phyloP scores from a whole-genome alignment of 2,329 filamentous ascomycete genomes.

The Fusarium xyrophilum region DNA sequence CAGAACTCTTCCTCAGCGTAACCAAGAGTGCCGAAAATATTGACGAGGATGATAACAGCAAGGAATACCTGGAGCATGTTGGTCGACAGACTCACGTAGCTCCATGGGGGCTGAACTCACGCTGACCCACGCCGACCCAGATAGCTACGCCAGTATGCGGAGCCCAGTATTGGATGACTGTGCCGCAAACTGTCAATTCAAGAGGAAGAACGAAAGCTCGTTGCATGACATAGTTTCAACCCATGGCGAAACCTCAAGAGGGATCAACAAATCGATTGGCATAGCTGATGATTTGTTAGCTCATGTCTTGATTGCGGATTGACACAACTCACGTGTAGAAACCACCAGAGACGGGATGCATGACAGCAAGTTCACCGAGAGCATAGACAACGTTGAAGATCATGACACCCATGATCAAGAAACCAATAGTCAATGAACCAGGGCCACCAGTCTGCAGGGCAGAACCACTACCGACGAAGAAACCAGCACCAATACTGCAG shows the following conservation, averaged over 20 bases:
- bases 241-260: conserved; percentile 54
- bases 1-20: conserved; percentile 68
- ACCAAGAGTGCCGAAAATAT: conserved; percentile 63
- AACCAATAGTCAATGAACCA: conserved; percentile 55
- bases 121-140: conserved; percentile 57
- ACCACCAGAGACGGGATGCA: conserved; percentile 58
- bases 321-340: conserved; percentile 55
- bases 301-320: accelerated
- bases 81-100: not conserved
- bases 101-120: conserved; percentile 15
- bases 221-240: conserved; percentile 57
- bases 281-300: conserved; percentile 45
- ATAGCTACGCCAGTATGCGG: conserved; percentile 54
- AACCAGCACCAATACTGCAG: conserved; percentile 61
- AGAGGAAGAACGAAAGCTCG: conserved; percentile 56
- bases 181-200: conserved; percentile 57
- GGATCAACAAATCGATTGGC: conserved; percentile 64
- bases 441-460: conserved; percentile 47
- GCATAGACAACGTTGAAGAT: conserved; percentile 69
- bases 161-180: conserved; percentile 58
- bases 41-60: conserved; percentile 58
- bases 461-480: conserved; percentile 65
- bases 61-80: conserved; percentile 54
- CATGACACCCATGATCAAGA: conserved; percentile 65
- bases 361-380: conserved; percentile 58